A percentile compares a stretch with the other conserved stretches of the same genome.
These are phyloP conservation scores for Talinum fruticosum DNA, from an alignment of 148 eudicot species.

Conservation along the genomic window DNA sequence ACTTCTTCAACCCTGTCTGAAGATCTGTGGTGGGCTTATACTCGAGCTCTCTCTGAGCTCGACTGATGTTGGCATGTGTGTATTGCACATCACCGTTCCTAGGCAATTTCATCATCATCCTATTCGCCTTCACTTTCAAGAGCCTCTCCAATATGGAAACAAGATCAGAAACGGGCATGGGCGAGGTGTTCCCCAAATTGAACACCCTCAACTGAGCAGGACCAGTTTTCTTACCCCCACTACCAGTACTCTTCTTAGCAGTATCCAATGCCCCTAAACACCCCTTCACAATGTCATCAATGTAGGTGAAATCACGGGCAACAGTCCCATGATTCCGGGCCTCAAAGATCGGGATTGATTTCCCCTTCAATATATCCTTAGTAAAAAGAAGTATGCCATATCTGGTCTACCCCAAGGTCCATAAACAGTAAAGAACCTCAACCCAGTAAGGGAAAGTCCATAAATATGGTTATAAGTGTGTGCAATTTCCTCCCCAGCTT, in stretches of 20 bases:
- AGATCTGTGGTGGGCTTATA: constrained; percentile 71
- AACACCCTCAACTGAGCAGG: constrained; percentile 73
- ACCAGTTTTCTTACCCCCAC: constrained; percentile 73
- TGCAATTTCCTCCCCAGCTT: constrained; percentile 84
- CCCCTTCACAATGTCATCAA: constrained; percentile 85
- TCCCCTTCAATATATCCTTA: constrained; percentile 66
- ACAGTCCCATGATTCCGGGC: constrained; percentile 71
- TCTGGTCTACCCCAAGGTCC: constrained; percentile 95
- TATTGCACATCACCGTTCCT: constrained; percentile 78
- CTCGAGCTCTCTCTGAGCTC: constrained; percentile 66
- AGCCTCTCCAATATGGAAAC: constrained; percentile 71
- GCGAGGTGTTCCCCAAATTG: constrained; percentile 84
- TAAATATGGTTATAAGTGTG: constrained; percentile 85
- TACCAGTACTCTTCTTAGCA: constrained; percentile 82
- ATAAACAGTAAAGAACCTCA: constrained; percentile 80
- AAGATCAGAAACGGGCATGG: constrained; percentile 77
- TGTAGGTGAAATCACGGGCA: constrained; percentile 77
- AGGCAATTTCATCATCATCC: constrained; percentile 60
- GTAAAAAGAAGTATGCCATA: constrained; percentile 84
- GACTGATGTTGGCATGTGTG: constrained; percentile 78
- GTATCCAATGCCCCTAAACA: constrained; percentile 81
- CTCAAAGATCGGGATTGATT: constrained; percentile 61
- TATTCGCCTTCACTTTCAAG: constrained; percentile 73
- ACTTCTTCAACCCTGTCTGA: constrained; percentile 75
- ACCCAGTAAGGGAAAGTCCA: constrained; percentile 65